These are phyloP conservation scores for Elsinoe australis DNA, from an alignment of 2,329 filamentous ascomycete species.

Conservation along the genomic window DNA sequence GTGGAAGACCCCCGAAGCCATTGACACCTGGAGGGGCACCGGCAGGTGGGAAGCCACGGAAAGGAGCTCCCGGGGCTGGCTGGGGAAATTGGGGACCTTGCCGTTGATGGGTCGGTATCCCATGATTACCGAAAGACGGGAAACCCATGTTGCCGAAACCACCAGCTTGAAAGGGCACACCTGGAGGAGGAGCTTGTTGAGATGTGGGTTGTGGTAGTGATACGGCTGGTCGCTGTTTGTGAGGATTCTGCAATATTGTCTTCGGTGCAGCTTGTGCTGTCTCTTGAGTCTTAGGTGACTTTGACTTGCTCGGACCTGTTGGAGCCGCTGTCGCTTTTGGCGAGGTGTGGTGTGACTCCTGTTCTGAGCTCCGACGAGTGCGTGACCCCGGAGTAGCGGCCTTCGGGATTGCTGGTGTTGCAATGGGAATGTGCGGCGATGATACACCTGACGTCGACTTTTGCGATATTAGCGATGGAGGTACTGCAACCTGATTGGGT, in stretches of 20 bases:
- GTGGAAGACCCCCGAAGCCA: constrained; percentile 52
- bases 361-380: constrained; percentile 67
- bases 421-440: constrained; percentile 72
- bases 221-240: constrained; percentile 43
- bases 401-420: constrained; percentile 76
- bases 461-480: constrained; percentile 47
- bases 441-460: constrained; percentile 49
- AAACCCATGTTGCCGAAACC: constrained; percentile 47
- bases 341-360: constrained; percentile 61
- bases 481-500: constrained; percentile 47
- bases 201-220: constrained; percentile 54
- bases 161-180: constrained; percentile 48
- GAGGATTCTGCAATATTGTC: constrained; percentile 54
- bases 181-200: constrained; percentile 44
- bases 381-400: constrained; percentile 67
- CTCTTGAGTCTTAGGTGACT: constrained; percentile 50
- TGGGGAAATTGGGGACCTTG: constrained; percentile 49
- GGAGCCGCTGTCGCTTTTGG: constrained; percentile 58
- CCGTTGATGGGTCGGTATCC: constrained; percentile 50
- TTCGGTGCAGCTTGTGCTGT: constrained; percentile 58
- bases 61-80: constrained; percentile 41
- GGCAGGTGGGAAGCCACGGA: constrained; percentile 47
- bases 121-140: constrained; percentile 37
- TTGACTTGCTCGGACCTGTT: constrained; percentile 44
- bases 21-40: constrained; percentile 49